Evolutionary conservation across 1,139 yeast genomes (phyloP).

Genomic region (Meyerozyma sp.): DNA sequence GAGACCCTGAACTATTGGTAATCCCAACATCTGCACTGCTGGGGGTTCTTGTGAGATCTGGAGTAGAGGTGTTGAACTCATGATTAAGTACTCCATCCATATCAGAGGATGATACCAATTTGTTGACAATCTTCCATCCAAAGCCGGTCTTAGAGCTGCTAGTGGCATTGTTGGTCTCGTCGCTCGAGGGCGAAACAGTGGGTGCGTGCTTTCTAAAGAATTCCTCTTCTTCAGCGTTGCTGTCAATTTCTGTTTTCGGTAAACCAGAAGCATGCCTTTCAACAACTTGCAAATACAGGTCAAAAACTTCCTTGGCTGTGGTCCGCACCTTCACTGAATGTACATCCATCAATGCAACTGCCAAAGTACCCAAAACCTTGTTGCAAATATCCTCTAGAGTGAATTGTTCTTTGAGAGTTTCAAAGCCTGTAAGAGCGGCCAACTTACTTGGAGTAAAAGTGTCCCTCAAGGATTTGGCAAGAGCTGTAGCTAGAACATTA

Average conservation of each 20-base stretch:
- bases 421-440: conserved; percentile 75
- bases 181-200: conserved; percentile 3
- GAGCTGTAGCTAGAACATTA: conserved; percentile 81
- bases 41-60: conserved; percentile 29
- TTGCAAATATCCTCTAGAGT: conserved; percentile 74
- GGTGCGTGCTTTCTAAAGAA: conserved; percentile 30
- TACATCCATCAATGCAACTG: conserved; percentile 76
- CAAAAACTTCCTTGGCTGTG: conserved; percentile 67
- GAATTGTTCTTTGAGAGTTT: conserved; percentile 58
- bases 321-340: conserved; percentile 59
- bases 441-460: conserved; percentile 71
- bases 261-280: conserved; percentile 55
- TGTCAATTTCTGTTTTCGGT: conserved; percentile 44
- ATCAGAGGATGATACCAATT: conserved; percentile 26
- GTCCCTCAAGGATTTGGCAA: conserved; percentile 78
- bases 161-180: background rate
- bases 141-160: conserved; percentile 7
- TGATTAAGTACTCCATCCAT: conserved; percentile 32
- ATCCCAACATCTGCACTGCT: conserved; percentile 16
- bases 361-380: conserved; percentile 79
- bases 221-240: conserved; percentile 26
- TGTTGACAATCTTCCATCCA: conserved; percentile 38
- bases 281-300: conserved; percentile 58
- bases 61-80: conserved; percentile 37
- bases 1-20: too few species aligned